Base-by-base conservation (phyloP, 768 basidiomycete genomes). In the Auriscalpium microsporum region DNA sequence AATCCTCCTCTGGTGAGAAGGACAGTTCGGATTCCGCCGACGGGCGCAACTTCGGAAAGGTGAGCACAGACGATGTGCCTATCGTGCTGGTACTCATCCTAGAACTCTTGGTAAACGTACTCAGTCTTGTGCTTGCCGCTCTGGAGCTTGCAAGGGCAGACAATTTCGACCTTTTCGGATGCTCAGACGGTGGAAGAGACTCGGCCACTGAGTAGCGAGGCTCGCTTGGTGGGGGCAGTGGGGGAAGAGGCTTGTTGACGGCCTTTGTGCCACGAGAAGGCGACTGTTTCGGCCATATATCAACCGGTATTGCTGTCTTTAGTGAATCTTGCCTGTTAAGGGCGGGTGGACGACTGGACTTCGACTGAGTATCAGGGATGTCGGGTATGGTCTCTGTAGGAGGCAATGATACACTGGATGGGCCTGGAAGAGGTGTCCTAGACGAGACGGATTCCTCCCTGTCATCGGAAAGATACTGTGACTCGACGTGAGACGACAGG, bases 41-140 rank as follows among this genome's bases (percentile, higher is more conserved):
- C n/a, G 87, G 88, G 16, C 87, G 82, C 57, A 89, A 73, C 16
- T 65, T 75, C 21, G 87, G 84, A 64, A 84, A 90, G 1, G 88
- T 89, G 62, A 82, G 79, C n/a, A 86, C 74, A 23, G 86, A 83
- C 3, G 80, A 81, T 0, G 79, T 71, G 36, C 79, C 72, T 45
- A 80, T 68, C 10, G 71, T 78, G 46, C 53, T 55, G n/a, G 53
- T 53, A 16, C 58, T 60, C 42, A 51, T 7, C 21, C 61, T 50
- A 56, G 56, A 80, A 21, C 82, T 80, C 49, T 77, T 71, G 21
- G 84, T 82, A 61, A 78, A 81, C 57, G 76, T 72, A 56, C 73
- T 78, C 46, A 70, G 70, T 37, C 66, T 48, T 7, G 56, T 56
- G 45, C 60, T 68, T 1, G 58, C 48, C 48, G 69, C 73, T 46